These are phyloP conservation scores for Alternaria sp. DNA, from an alignment of 2,329 filamentous ascomycete genomes.

Conservation along the genomic window DNA sequence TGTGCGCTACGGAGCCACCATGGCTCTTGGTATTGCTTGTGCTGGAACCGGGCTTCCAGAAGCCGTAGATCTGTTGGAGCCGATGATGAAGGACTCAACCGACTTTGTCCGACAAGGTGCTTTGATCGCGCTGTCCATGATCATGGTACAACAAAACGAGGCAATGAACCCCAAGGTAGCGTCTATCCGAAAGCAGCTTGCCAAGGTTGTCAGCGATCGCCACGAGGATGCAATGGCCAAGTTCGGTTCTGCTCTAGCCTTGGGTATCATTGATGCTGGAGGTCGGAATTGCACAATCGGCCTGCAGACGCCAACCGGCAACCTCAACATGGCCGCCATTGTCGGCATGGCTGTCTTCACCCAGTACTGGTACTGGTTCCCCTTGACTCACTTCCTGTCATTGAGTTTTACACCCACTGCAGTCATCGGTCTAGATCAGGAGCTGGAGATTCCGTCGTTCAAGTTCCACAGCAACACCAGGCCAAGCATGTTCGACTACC, in stretches of 20 bases:
- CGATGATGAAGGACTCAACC: slow-evolving; percentile 99
- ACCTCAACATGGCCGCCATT: slow-evolving; percentile 97
- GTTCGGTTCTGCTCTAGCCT: slow-evolving; percentile 90
- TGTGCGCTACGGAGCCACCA: slow-evolving; percentile 95
- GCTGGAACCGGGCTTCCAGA: slow-evolving; percentile 95
- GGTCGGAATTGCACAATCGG: slow-evolving; percentile 98
- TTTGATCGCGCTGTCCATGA: slow-evolving; percentile 93
- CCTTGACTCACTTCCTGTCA: slow-evolving; percentile 95
- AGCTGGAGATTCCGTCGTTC: slow-evolving; percentile 91
- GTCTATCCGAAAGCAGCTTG: slow-evolving; percentile 87
- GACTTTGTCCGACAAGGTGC: slow-evolving; percentile 98
- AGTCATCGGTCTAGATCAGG: slow-evolving; percentile 92
- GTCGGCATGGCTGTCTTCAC: slow-evolving; percentile 98
- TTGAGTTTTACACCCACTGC: slow-evolving; percentile 96
- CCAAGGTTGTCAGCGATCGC: slow-evolving; percentile 91
- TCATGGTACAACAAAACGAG: slow-evolving; percentile 99
- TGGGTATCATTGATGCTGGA: slow-evolving; percentile 97
- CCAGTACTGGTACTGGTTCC: slow-evolving; percentile 99
- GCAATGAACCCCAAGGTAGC: slow-evolving; percentile 97
- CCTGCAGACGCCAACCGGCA: slow-evolving; percentile 95
- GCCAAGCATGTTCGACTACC: slow-evolving; percentile 96
- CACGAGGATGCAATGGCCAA: slow-evolving; percentile 99
- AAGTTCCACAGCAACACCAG: slow-evolving; percentile 95
- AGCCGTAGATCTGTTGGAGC: slow-evolving; percentile 94
- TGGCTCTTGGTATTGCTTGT: slow-evolving; percentile 98